Evolutionary conservation across 371 early-diverging fungal genomes (phyloP).

Genomic region (Lichtheimia corymbifera): DNA sequence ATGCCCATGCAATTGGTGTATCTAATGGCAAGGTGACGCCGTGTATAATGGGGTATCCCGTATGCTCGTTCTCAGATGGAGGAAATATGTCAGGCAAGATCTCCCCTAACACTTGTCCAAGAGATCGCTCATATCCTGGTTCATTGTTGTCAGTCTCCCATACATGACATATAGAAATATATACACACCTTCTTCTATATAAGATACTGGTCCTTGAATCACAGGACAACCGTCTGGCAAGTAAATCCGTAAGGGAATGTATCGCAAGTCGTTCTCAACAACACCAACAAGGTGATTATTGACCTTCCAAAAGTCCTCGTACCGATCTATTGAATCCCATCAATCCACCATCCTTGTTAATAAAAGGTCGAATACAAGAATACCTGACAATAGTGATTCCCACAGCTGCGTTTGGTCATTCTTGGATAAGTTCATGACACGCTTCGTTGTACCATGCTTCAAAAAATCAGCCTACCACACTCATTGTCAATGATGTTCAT

Average conservation of each 20-base stretch:
- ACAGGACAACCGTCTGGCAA: conserved; percentile 62
- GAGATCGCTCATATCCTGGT: neutral
- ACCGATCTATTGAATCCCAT: conserved; percentile 37
- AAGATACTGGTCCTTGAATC: conserved; percentile 59
- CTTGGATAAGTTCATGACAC: conserved; percentile 76
- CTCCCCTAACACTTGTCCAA: conserved; percentile 8
- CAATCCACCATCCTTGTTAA: neutral
- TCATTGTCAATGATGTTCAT: neutral
- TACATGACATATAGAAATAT: too few species aligned
- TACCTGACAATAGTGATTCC: conserved; percentile 63
- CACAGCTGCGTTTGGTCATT: conserved; percentile 71
- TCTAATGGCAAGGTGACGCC: conserved; percentile 59
- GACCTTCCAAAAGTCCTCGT: conserved; percentile 65
- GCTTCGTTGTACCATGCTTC: conserved; percentile 68
- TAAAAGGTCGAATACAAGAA: too few species aligned
- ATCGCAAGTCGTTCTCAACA: conserved; percentile 37
- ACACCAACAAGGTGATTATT: conserved; percentile 55
- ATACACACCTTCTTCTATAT: conserved; percentile 29
- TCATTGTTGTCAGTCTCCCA: too few species aligned
- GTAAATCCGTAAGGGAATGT: conserved; percentile 62
- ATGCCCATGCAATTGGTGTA: conserved; percentile 67
- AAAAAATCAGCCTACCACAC: conserved; percentile 68
- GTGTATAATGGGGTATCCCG: conserved; percentile 40
- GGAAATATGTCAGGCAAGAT: conserved; percentile 29
- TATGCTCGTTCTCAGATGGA: neutral